Evolutionary conservation across 768 basidiomycete genomes (phyloP).

Genomic region (Boletus rubescentipes): DNA sequence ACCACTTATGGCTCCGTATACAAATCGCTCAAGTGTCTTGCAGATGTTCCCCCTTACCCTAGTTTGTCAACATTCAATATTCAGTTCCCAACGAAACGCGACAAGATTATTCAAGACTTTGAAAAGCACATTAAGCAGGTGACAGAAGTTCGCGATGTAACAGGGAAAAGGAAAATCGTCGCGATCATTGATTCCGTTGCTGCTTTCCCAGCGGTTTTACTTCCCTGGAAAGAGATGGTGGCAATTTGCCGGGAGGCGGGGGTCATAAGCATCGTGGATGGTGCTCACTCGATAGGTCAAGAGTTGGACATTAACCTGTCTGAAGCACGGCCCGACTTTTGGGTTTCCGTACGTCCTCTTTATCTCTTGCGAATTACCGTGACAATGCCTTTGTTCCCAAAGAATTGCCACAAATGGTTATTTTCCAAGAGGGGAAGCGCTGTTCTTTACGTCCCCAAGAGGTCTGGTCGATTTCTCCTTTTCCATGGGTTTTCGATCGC

Average conservation of each 20-base stretch:
- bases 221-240: constrained; percentile 75
- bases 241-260: constrained; percentile 61
- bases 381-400: neutral
- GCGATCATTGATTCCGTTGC: constrained; percentile 69
- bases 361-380: neutral
- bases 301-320: constrained; percentile 59
- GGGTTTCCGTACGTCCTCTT: constrained; percentile 57
- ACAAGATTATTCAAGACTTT: constrained; percentile 53
- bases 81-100: constrained; percentile 56
- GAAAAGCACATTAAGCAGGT: constrained; percentile 36
- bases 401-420: constrained; percentile 90
- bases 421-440: constrained; percentile 66
- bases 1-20: constrained; percentile 59
- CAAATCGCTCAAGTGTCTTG: constrained; percentile 50
- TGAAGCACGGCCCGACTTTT: constrained; percentile 66
- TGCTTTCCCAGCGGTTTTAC: constrained; percentile 56
- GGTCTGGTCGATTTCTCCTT: constrained; percentile 35
- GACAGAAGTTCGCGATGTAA: constrained; percentile 17
- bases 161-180: constrained; percentile 48
- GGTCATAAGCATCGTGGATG: constrained; percentile 72
- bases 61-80: constrained; percentile 48
- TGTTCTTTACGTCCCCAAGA: constrained; percentile 69
- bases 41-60: constrained; percentile 56
- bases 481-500: neutral
- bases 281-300: constrained; percentile 77